Base-by-base conservation (phyloP, 2,329 filamentous ascomycete species). In the Neobulgaria alba region DNA sequence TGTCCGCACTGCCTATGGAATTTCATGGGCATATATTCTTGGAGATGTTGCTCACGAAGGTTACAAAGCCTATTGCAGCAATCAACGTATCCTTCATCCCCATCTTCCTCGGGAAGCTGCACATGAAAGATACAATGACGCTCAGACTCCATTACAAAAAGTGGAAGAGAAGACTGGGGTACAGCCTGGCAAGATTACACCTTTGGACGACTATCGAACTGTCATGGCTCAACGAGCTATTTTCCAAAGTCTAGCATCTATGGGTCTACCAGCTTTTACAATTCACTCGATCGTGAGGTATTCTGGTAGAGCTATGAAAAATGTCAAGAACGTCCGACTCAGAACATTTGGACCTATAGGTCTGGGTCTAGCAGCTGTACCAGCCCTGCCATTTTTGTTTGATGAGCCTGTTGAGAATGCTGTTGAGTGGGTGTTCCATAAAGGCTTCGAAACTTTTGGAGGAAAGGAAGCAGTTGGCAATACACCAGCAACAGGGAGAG, bases 21-120 rank as follows among this genome's bases (percentile, higher is more conserved):
- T 98, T 31, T 94, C 86, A 2, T 96, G 92, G 92, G 71, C 84
- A 9, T 98, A 98, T 58, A 75, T 98, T 16, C 64, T 88, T 10
- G 90, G 92, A 36, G 92, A 98, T 58, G 90, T 96, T 35, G 73
- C 75, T 23, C 82, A 95, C 59, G 92, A 98, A 63, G 90, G 92
- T 4, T 96, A 95, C 69, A 95, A 95, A 60, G 82, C 90, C 5
- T 96, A 95, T 61, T 75, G 84, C 62, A 77, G 84, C 42, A 96
- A 98, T 60, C 85, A 92, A 62, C 74, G 75, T 29, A 71, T 77
- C 1, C 64, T 88, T 16, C 75, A 89, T 52, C 86, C 87, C 0
- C 69, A 79, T 8, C 60, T 80, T 10, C 69, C 77, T 19, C 40
- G 57, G 29, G 51, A 55, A 45, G 57, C 57, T 29, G 43, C 46